Percentiles rank a stretch among this genome's conserved stretches.
Evolutionary conservation across 768 basidiomycete genomes (phyloP).

Genomic region (Tylopilus plumbeoviolaceoides): DNA sequence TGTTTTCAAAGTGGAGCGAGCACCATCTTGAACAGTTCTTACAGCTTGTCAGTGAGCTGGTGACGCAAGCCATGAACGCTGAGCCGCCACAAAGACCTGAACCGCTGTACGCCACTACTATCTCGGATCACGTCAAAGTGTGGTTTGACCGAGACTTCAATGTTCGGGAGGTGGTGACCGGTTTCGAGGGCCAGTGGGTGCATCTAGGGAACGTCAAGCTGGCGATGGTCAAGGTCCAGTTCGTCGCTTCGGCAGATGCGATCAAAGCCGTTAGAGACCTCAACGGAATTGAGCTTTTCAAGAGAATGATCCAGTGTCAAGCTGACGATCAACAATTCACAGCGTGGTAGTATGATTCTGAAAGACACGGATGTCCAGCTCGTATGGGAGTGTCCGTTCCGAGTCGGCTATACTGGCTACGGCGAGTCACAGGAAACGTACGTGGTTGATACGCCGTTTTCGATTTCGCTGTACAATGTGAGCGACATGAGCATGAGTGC

Average conservation of each 20-base stretch:
- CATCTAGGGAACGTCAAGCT: conserved; percentile 45
- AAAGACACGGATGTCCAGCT: conserved; percentile 51
- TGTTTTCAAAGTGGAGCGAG: background rate
- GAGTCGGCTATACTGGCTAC: too few relatives aligned
- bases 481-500: too few relatives aligned
- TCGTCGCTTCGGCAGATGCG: conserved; percentile 46
- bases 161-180: conserved; percentile 53
- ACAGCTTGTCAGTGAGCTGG: background rate
- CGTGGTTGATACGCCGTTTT: too few relatives aligned
- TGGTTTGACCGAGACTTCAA: conserved; percentile 58
- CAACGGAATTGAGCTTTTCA: conserved; percentile 41
- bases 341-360: conserved; percentile 36
- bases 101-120: conserved; percentile 25
- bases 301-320: conserved; percentile 41
- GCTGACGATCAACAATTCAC: conserved; percentile 39
- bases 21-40: background rate
- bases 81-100: conserved; percentile 13
- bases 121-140: conserved; percentile 55
- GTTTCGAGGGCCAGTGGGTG: conserved; percentile 66
- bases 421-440: too few relatives aligned
- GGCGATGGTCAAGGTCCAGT: conserved; percentile 41
- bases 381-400: too few relatives aligned
- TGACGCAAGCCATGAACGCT: background rate
- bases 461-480: too few relatives aligned
- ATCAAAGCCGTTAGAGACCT: conserved; percentile 48